Evolutionary conservation across 352 stramenopile genomes (phyloP), one percentile per base, ranked within the genome.

Genomic region (Phytopythium delawarense): DNA sequence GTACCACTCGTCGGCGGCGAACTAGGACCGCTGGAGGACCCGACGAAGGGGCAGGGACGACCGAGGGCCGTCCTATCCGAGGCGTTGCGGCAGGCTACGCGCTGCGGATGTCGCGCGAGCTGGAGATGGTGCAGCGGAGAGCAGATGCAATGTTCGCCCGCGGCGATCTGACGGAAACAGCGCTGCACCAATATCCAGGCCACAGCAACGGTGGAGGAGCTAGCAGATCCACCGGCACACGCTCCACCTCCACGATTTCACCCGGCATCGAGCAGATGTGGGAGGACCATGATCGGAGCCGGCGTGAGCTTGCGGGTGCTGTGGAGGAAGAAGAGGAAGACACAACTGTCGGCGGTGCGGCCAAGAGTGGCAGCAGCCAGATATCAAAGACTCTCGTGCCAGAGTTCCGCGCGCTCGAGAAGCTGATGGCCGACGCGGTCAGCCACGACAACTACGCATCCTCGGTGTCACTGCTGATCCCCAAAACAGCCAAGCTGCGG

Each of bases 401-500:
- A 6, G 75, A 90, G 30, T 92, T 84, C 57, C 77, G 76, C 28
- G 79, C 78, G 32, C 62, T 95, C 21, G 74, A 73, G 5, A 84
- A 89, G 40, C 64, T 81, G 20, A 95, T 95, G 86, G 28, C 71
- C 8, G 73, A 89, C 56, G 86, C 86, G 1, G 81, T 78, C 2
- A 84, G 66, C 30, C 77, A 77, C 60, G 86, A 95, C 62, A 80
- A 90, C 51, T 93, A 93, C 57, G 84, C 86, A 13, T 92, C 81
- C 16, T 91, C 80, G 0, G 84, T 91, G 16, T 69, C 85, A 20
- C 57, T 92, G 30, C 74, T 74, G 21, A 92, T 92, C 48, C 81
- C 86, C 4, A 95, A 93, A 48, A 93, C 84, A 1, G 81, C 78
- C 18, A 87, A 85, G 40, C 56, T 95, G 58, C 72, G 86, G 5